Base-by-base conservation (phyloP, 2,329 filamentous ascomycete species). In the Diplodia scrobiculata region DNA sequence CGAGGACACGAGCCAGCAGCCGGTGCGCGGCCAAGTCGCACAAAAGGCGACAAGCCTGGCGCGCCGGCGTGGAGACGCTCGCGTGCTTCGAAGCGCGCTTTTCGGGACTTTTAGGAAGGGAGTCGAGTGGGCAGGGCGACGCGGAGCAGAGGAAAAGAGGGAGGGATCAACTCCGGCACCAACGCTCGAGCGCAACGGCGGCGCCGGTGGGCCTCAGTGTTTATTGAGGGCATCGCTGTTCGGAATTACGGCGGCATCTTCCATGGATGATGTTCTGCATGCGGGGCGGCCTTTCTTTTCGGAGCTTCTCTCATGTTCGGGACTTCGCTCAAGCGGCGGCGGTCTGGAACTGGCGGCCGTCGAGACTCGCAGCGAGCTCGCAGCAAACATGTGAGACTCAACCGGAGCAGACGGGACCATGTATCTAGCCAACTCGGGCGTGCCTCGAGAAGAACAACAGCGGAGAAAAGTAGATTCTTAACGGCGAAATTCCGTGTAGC, bases 21-120 rank as follows among this genome's bases (percentile, higher is more conserved):
- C 53, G 34, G 38, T 36, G 34, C 34, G 10, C 34, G 34, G 41
- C 34, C 48, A 50, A n/a, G 27, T 14, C 59, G 29, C 25, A 51
- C 34, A 36, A 36, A 3, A 36, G 45, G 21, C 29, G 10, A 36
- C 51, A 45, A 27, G 27, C 36, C 25, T 27, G 25, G 29, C 38
- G 29, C 38, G 27, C 55, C 27, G 25, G 55, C 55, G 55, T 60
- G 55, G 62, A 52, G 62, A 63, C 45, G 29, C 60, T 52, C 58
- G 58, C 58, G 58, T 62, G 60, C 48, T 27, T 45, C 34, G 45
- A 21, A 38, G 17, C 10, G 50, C 27, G 63, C 25, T 21, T 32
- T 10, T 65, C 63, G 63, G 63, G 63, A 48, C n/a, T 48, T 65
- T 55, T 55, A 65, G 63, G 63, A 65, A 64, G 59, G 7, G 53